A percentile compares a stretch with the other conserved stretches of the same genome.
Evolutionary conservation across 2,329 filamentous ascomycete genomes (phyloP).

Genomic region (Xylaria multiplex): DNA sequence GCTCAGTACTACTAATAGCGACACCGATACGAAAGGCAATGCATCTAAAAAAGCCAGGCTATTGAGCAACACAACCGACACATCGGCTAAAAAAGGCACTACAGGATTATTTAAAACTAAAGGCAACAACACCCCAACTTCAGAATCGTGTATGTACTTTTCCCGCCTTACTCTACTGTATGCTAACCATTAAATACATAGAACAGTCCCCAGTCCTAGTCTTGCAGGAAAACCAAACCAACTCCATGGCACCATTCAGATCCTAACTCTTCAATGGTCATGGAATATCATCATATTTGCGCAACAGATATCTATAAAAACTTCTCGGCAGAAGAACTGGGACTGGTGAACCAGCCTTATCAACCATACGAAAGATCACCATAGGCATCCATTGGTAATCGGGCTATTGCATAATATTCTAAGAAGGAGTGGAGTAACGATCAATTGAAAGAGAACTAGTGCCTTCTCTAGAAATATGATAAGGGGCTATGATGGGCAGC

Average conservation of each 20-base stretch:
- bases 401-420: too few species aligned
- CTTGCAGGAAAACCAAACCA: neutral
- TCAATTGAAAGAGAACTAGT: too few species aligned
- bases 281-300: neutral
- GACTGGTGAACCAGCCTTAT: constrained; percentile 29
- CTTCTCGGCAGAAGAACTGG: constrained; percentile 37
- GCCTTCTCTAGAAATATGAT: too few species aligned
- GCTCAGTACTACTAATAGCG: neutral
- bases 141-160: neutral
- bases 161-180: neutral
- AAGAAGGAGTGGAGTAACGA: too few species aligned
- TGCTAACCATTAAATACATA: neutral
- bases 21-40: too few species aligned
- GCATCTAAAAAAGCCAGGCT: too few species aligned
- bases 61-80: neutral
- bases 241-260: neutral
- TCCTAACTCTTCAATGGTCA: too few species aligned
- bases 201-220: neutral
- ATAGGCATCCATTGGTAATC: too few species aligned
- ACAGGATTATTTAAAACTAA: too few species aligned
- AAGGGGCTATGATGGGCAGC: too few species aligned
- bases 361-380: too few species aligned
- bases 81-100: neutral
- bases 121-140: neutral
- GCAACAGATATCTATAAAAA: neutral